phyloP scores from a whole-genome alignment of 2,329 filamentous ascomycete species.

The Pseudogymnoascus sp. region DNA sequence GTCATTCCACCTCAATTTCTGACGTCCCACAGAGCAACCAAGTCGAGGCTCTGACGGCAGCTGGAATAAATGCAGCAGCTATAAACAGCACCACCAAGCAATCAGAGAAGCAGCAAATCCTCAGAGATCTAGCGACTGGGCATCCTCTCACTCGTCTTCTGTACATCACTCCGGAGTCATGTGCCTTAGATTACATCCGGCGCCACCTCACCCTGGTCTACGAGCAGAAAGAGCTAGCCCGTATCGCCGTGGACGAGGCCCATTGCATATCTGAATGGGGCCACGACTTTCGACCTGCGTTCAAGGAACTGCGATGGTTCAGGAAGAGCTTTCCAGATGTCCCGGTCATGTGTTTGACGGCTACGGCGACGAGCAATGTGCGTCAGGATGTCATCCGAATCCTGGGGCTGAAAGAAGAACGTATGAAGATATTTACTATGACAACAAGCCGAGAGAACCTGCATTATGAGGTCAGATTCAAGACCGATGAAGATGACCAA shows the following conservation, averaged over 20 bases:
- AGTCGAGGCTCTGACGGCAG: slow-evolving; percentile 66
- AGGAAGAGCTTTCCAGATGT: slow-evolving; percentile 72
- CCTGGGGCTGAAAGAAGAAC: slow-evolving; percentile 56
- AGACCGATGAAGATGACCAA: slow-evolving; percentile 62
- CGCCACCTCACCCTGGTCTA: slow-evolving; percentile 64
- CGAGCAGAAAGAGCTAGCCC: slow-evolving; percentile 72
- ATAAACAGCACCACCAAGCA: slow-evolving; percentile 75
- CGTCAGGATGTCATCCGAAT: slow-evolving; percentile 73
- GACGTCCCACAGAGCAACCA: slow-evolving; percentile 64
- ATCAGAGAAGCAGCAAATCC: slow-evolving; percentile 56
- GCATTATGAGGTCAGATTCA: slow-evolving; percentile 84
- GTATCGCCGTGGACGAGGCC: slow-evolving; percentile 86
- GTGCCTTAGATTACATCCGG: slow-evolving; percentile 68
- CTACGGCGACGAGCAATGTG: slow-evolving; percentile 76
- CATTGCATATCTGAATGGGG: slow-evolving; percentile 99
- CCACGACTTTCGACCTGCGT: slow-evolving; percentile 91
- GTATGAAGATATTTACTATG: slow-evolving; percentile 69
- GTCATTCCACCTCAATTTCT: not conserved
- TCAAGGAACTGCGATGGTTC: slow-evolving; percentile 82
- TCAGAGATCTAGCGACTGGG: slow-evolving; percentile 76
- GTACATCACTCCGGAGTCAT: slow-evolving; percentile 90
- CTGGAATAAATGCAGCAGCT: slow-evolving; percentile 71
- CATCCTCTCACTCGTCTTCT: slow-evolving; percentile 76
- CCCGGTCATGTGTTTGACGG: slow-evolving; percentile 86
- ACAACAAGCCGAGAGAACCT: slow-evolving; percentile 77